Conservation (phyloP, 495 filamentous ascomycete genomes). For the Aspergillus baeticus region DNA sequence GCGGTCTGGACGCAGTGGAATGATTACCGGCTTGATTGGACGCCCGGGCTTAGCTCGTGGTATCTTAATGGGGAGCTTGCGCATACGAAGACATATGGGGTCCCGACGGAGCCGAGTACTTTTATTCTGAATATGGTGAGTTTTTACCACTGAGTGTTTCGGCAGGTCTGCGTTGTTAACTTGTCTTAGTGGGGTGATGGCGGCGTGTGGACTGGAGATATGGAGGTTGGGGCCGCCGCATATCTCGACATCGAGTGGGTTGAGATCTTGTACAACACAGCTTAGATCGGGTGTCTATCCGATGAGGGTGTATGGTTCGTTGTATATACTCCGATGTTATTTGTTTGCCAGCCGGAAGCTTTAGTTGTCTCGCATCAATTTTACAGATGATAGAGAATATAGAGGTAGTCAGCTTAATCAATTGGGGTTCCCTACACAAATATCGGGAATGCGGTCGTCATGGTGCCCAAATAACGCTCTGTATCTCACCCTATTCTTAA, state of each 20-base stretch:
- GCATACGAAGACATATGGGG: conserved; percentile 2
- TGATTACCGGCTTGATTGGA: conserved; percentile 8
- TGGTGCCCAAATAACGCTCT: too few species aligned
- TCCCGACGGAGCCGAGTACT: not conserved
- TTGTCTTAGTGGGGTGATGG: not conserved
- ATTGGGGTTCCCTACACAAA: too few species aligned
- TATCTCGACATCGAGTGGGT: conserved; percentile 9
- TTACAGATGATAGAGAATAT: too few species aligned
- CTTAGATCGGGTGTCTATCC: too few species aligned
- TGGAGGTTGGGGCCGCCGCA: not conserved
- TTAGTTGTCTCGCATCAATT: too few species aligned
- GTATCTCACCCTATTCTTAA: too few species aligned
- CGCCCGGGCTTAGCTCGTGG: not conserved
- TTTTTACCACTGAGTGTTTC: not conserved
- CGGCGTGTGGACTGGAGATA: not conserved
- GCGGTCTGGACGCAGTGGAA: conserved; percentile 7
- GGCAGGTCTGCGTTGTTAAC: not conserved
- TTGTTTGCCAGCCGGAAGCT: too few species aligned
- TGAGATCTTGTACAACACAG: conserved; percentile 3
- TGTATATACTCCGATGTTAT: too few species aligned
- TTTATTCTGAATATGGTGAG: conserved; percentile 1
- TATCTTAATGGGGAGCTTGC: not conserved
- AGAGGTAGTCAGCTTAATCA: too few species aligned
- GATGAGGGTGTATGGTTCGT: too few species aligned
- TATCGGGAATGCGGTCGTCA: too few species aligned